Evolutionary conservation across 495 filamentous ascomycete genomes (phyloP), one percentile per base, ranked within the genome.

Genomic region (Aspergillus carlsbadensis): DNA sequence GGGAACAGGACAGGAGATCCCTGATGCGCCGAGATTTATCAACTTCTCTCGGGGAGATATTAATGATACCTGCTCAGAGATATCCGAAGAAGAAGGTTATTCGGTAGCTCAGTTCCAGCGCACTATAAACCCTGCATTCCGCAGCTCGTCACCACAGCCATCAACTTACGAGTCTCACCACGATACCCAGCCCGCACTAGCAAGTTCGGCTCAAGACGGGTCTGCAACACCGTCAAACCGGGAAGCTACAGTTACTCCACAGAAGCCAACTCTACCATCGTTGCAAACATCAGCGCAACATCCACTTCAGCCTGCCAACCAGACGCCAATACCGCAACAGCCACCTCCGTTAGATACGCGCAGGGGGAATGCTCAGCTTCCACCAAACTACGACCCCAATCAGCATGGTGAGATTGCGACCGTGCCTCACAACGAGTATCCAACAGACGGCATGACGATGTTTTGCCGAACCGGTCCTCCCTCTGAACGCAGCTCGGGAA

Each of bases 371-470:
- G 76, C 71, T 44, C 74, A 82, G 15, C 60, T 67, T 18, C 76
- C 76, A 22, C 76, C 76, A 10, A 78, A 81, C 57, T 77, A 79
- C 44, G 75, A 81, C 37, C 75, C 73, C n/a, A 71, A 68, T 34
- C 82, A 87, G 59, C 82, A 87, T 56, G 81, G 81, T 22, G 83
- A 89, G 55, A 83, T 90, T 52, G 74, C 84, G 2, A 71, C 81
- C 21, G 81, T 96, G 14, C 92, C 92, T 33, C 92, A 97, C 66
- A 96, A 98, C 61, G 89, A 92, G 17, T 96, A 96, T 65, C 94
- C 93, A 5, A 84, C 89, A 63, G 94, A 99, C 68, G 95, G 94
- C 31, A 98, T 98, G 95, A 98, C 94, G 2, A 96, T 98, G 89
- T 89, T 96, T 60, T 98, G 95, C 71, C 85, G 94, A 55, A 86